Evolutionary conservation across 208 protist genomes (phyloP), one percentile per base, ranked within the genome.

Genomic region (Phytomonas sp.): DNA sequence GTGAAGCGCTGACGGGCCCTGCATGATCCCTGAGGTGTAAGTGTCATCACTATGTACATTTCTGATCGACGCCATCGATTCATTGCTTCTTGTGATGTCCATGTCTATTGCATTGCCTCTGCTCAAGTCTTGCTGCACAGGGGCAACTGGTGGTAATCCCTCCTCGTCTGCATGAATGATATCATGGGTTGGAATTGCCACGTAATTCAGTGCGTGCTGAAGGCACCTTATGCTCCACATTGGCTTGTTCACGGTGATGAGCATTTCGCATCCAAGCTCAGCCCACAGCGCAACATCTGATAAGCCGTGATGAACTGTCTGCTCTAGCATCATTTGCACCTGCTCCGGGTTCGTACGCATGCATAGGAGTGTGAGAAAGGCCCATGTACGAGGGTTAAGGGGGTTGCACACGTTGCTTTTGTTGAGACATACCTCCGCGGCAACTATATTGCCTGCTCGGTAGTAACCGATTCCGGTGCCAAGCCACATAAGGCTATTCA

Each of bases 361-460:
- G 65, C 76, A 87, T 29, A 93, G 67, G 65, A 97, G 71, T 0
- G 88, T 72, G 26, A 97, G 77, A 70, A 92, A 94, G 26, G 81
- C 91, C 91, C 93, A 97, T 34, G 89, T 91, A 13, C 88, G 82
- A 0, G 91, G 80, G 80, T 96, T 96, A 40, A 75, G 72, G 26
- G 90, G 87, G 74, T 97, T 92, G 23, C 88, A 75, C 43, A 82
- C 82, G 78, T 96, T 97, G 67, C 83, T 89, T 71, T 97, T 89
- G 70, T 87, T 88, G 56, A 97, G 80, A 60, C 89, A 93, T 76
- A 89, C 87, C 78, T 97, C 93, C 2, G 91, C 89, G 9, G 71
- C 76, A 31, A 71, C 66, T 32, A 84, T 60, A 68, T 93, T 78
- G 28, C 78, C 85, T 29, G 86, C 51, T 33, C 90, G 83, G 79